Evolutionary conservation across 148 eudicot species (phyloP).

Genomic region (Chenopodium formosanum): DNA sequence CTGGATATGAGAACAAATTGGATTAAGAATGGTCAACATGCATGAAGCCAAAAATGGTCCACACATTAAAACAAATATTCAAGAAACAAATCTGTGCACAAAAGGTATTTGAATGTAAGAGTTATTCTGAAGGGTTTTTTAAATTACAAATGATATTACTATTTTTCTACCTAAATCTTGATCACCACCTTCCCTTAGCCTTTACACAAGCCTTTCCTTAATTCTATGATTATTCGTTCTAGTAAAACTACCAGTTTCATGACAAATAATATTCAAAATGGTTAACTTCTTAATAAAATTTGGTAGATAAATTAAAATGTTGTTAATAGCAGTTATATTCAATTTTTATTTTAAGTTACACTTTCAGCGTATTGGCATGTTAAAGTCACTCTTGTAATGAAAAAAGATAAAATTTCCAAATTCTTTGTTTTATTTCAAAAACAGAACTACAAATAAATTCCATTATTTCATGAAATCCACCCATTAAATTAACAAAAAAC

Average conservation of each 20-base stretch:
- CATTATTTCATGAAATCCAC: too few relatives aligned
- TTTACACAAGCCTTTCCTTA: not conserved
- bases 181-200: not conserved
- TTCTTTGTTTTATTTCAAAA: not conserved
- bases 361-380: not conserved
- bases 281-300: not conserved
- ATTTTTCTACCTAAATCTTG: not conserved
- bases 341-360: not conserved
- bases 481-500: too few relatives aligned
- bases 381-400: not conserved
- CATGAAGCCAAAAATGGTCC: not conserved
- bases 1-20: not conserved
- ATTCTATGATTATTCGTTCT: not conserved
- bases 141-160: not conserved
- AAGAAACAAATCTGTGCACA: not conserved
- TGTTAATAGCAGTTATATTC: not conserved
- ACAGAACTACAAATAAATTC: too few relatives aligned
- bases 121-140: not conserved
- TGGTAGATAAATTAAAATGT: not conserved
- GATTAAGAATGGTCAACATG: not conserved
- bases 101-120: not conserved
- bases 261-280: not conserved
- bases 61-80: not conserved
- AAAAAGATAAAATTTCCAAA: not conserved
- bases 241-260: not conserved